Conservation (phyloP, 169 alveolate species). For the Plasmodium vinckei region DNA sequence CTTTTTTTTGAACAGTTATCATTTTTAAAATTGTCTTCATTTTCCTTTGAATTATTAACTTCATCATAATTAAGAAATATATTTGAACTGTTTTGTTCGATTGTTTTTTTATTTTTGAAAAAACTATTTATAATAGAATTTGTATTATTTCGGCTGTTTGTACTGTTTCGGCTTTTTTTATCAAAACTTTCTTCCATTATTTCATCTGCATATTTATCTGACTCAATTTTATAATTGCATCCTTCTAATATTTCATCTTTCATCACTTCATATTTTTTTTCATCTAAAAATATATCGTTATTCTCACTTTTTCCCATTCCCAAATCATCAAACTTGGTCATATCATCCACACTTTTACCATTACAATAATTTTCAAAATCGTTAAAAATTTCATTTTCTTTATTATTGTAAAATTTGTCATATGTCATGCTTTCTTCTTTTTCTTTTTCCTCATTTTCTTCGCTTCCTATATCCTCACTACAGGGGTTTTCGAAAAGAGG, state of each 20-base stretch:
- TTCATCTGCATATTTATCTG: neutral
- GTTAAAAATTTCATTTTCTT: no score
- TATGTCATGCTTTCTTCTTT: no score
- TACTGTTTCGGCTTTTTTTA: no score
- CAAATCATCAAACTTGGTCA: no score
- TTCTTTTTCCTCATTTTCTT: neutral
- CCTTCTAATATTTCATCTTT: no score
- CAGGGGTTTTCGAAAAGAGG: no score
- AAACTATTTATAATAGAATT: conserved; percentile 29
- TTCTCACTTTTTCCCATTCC: no score
- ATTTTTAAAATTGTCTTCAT: conserved; percentile 24
- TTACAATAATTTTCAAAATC: no score
- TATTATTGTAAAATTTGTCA: no score
- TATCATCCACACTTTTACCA: no score
- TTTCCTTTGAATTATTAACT: neutral
- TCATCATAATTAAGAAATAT: neutral
- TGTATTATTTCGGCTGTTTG: conserved; percentile 5
- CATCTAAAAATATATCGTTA: no score
- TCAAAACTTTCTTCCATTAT: neutral
- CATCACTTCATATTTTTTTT: no score
- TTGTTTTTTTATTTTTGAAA: conserved; percentile 16
- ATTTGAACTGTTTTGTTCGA: neutral
- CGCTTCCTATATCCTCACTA: neutral
- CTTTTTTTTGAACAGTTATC: conserved; percentile 17
- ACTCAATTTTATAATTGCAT: neutral